Evolutionary conservation across 23 red algal genomes (phyloP).

Genomic region (Gracilariopsis chorda): DNA sequence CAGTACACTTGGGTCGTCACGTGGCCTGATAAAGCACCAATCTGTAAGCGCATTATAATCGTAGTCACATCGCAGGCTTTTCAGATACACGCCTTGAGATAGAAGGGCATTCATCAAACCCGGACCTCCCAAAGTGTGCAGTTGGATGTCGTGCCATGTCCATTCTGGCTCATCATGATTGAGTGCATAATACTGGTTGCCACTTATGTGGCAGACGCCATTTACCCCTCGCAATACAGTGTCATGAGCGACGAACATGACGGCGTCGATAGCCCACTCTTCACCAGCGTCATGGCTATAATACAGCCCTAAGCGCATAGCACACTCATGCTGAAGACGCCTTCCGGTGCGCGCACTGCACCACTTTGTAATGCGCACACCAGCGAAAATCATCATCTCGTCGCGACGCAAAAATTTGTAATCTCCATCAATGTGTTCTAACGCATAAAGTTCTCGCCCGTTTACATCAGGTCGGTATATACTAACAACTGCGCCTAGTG

Average conservation of each 20-base stretch:
- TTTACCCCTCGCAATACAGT: neutral
- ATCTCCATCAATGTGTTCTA: no score
- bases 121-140: neutral
- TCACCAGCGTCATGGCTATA: no score
- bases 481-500: no score
- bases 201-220: neutral
- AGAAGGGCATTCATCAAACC: neutral
- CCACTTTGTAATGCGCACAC: no score
- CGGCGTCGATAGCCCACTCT: neutral
- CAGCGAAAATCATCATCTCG: no score
- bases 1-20: neutral
- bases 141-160: neutral
- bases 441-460: no score
- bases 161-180: neutral
- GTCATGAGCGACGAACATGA: neutral
- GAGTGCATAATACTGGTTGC: neutral
- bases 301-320: no score
- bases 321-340: no score
- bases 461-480: no score
- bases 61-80: neutral
- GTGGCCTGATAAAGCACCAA: neutral
- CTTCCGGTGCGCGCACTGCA: no score
- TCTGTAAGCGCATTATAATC: neutral
- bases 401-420: no score
- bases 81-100: neutral